Evolutionary conservation across 225 moss, liverwort and hornwort species (phyloP).

Genomic region (Sphagnum contortum): DNA sequence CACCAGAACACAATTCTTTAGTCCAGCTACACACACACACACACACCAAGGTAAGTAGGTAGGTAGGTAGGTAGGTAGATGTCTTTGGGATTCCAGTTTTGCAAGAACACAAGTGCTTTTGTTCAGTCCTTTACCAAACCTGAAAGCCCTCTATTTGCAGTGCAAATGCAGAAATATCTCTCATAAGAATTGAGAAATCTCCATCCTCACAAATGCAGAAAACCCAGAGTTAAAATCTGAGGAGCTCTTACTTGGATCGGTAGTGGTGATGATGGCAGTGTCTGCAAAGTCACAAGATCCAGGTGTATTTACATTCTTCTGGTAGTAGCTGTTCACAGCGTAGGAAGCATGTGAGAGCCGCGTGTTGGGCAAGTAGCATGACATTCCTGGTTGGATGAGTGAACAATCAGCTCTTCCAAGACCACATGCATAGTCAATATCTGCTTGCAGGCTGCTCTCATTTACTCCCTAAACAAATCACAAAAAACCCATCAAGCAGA

Average conservation of each 20-base stretch:
- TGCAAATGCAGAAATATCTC: no score
- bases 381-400: constrained; percentile 55
- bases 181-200: no score
- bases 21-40: no score
- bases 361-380: constrained; percentile 66
- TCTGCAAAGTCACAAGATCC: constrained; percentile 78
- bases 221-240: no score
- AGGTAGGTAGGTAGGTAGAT: no score
- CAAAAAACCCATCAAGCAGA: no score
- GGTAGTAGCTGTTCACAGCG: constrained; percentile 78
- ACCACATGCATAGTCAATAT: constrained; percentile 66
- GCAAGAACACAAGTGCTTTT: no score
- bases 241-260: constrained; percentile 66
- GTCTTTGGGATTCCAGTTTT: no score
- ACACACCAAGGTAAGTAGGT: no score
- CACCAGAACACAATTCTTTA: neutral
- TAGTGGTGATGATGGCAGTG: constrained; percentile 56
- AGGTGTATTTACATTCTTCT: constrained; percentile 44
- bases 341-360: constrained; percentile 63
- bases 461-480: constrained; percentile 15
- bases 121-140: no score
- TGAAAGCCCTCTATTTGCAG: no score
- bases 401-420: constrained; percentile 43
- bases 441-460: constrained; percentile 53
- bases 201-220: no score